phyloP scores from a whole-genome alignment of 2,329 filamentous ascomycete genomes.

The Verticillium zaregamsianum region DNA sequence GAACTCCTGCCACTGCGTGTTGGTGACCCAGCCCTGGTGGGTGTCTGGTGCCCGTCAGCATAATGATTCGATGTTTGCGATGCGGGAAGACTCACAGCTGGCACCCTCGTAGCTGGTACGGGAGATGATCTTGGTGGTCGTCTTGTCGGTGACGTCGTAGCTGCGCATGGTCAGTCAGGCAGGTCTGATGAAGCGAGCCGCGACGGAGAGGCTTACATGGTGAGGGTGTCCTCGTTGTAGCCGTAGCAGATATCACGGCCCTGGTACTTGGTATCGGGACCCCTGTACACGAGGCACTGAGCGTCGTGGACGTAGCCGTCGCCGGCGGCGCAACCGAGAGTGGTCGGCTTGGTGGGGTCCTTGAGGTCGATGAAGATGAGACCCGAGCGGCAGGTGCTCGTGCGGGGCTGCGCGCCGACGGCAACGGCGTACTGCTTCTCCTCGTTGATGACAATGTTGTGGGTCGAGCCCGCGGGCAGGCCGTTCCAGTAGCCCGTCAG shows the following conservation, averaged over 20 bases:
- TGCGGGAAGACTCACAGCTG: neutral
- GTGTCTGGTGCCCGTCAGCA: constrained; percentile 34
- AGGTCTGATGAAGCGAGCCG: constrained; percentile 20
- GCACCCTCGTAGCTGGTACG: constrained; percentile 50
- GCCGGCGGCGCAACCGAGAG: constrained; percentile 41
- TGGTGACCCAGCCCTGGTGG: constrained; percentile 51
- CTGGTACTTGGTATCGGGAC: constrained; percentile 39
- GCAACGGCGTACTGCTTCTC: constrained; percentile 40
- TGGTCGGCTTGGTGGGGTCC: constrained; percentile 45
- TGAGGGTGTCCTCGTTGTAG: constrained; percentile 42
- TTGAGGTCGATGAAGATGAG: constrained; percentile 52
- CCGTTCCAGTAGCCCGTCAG: constrained; percentile 30
- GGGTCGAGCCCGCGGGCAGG: constrained; percentile 33
- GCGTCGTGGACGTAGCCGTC: constrained; percentile 50
- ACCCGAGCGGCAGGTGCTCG: constrained; percentile 37
- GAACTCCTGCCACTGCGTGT: constrained; percentile 33
- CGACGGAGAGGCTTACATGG: constrained; percentile 21
- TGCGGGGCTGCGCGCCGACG: constrained; percentile 30
- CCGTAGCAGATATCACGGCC: constrained; percentile 48
- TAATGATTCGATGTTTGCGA: neutral
- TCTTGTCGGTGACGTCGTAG: constrained; percentile 46
- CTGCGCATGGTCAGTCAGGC: constrained; percentile 14
- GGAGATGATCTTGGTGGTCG: constrained; percentile 39
- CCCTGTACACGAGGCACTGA: constrained; percentile 49
- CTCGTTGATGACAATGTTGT: constrained; percentile 50